Percentiles rank a stretch among this genome's conserved stretches.
These are phyloP conservation scores for Solanum chilense DNA, from an alignment of 257 asterid species.

Conservation along the genomic window DNA sequence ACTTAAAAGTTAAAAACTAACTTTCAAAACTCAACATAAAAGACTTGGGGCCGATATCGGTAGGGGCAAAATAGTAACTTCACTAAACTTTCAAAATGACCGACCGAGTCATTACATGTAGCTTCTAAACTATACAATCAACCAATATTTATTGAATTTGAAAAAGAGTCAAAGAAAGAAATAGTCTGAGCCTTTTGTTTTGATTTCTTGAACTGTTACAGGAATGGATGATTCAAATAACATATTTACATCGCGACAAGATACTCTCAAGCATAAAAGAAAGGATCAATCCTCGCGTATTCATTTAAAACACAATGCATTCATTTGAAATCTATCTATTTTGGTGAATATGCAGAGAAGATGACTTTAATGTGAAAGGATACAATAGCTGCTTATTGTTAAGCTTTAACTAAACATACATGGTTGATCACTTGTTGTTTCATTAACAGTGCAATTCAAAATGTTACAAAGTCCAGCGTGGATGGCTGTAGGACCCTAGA, in stretches of 20 bases:
- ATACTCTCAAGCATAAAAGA: conserved; percentile 37
- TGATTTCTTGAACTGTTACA: neutral
- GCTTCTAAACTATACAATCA: neutral
- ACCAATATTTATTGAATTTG: neutral
- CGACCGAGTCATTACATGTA: neutral
- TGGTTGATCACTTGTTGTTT: no score
- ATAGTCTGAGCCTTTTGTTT: neutral
- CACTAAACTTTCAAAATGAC: no score
- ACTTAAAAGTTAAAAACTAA: no score
- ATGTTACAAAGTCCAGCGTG: no score
- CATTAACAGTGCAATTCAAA: no score
- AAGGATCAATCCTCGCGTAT: conserved; percentile 54
- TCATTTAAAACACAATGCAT: neutral
- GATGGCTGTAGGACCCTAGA: no score
- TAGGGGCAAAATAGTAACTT: no score
- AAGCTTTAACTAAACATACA: no score
- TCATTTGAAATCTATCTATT: neutral
- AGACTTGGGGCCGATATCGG: no score
- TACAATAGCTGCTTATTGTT: conserved; percentile 3
- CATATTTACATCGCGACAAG: conserved; percentile 7
- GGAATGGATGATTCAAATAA: conserved; percentile 72
- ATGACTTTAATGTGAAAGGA: conserved; percentile 80
- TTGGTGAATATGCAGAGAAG: conserved; percentile 39
- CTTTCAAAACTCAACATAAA: no score
- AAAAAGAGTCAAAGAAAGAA: neutral